Conservation (phyloP, 306 rosid genomes). For the Citrullus mucosospermus region DNA sequence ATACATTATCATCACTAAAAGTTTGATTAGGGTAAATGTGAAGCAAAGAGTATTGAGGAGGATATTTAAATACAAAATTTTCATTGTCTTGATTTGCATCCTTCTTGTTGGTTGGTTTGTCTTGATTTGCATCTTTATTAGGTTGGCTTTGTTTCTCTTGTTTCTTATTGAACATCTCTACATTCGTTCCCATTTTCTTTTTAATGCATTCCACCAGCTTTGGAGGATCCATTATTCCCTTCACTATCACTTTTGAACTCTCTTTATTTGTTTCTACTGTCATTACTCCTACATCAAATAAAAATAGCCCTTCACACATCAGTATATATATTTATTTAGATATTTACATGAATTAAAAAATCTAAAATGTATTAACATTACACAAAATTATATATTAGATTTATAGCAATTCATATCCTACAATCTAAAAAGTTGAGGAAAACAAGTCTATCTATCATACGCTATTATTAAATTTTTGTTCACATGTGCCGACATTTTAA, state of each 20-base stretch:
- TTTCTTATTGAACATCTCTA: constrained; percentile 30
- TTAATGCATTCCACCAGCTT: constrained; percentile 26
- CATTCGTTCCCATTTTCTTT: constrained; percentile 43
- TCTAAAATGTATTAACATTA: too few species aligned
- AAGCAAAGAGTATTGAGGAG: constrained; percentile 43
- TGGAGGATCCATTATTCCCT: constrained; percentile 36
- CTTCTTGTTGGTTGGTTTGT: not conserved
- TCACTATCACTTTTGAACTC: constrained; percentile 41
- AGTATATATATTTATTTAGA: too few species aligned
- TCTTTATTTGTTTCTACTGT: constrained; percentile 37
- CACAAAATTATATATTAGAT: too few species aligned
- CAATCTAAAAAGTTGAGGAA: too few species aligned
- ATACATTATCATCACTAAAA: constrained; percentile 65
- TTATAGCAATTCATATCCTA: too few species aligned
- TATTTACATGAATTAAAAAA: too few species aligned
- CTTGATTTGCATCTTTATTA: not conserved
- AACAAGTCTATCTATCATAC: too few species aligned
- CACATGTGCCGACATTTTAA: too few species aligned
- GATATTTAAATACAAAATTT: constrained; percentile 14
- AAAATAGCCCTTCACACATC: too few species aligned
- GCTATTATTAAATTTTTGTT: too few species aligned
- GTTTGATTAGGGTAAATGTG: constrained; percentile 30
- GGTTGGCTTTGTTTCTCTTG: not conserved
- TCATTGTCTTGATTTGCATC: not conserved
- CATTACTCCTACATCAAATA: constrained; percentile 27